Evolutionary conservation across 1,284 basidiomycete genomes (phyloP).

Genomic region (Fomitopsis schrenkii): DNA sequence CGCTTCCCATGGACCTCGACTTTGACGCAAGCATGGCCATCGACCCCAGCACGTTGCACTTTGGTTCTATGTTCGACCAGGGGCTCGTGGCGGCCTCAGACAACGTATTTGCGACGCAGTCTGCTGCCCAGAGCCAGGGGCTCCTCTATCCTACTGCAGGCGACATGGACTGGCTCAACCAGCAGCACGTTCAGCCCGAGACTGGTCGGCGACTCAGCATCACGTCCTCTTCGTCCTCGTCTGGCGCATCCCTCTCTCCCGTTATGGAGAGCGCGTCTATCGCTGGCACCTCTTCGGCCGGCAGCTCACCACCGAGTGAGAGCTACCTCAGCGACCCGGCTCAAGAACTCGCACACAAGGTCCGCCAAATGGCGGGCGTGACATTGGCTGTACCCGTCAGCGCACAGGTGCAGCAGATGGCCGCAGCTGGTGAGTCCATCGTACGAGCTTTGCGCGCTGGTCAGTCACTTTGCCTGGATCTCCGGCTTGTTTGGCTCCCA

Average conservation of each 20-base stretch:
- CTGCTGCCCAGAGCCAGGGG: slow-evolving; percentile 10
- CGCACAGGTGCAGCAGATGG: slow-evolving; percentile 28
- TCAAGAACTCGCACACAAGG: slow-evolving; percentile 51
- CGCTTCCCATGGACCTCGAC: slow-evolving; percentile 48
- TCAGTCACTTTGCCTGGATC: not conserved
- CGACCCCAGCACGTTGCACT: slow-evolving; percentile 60
- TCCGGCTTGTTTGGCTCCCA: not conserved
- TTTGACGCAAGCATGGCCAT: slow-evolving; percentile 47
- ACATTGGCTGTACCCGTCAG: slow-evolving; percentile 55
- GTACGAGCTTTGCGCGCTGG: not conserved
- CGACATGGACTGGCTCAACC: slow-evolving; percentile 12
- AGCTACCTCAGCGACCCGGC: slow-evolving; percentile 36
- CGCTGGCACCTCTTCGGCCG: slow-evolving; percentile 2
- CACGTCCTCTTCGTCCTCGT: slow-evolving; percentile 46
- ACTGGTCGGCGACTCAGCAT: slow-evolving; percentile 36
- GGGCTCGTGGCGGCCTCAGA: slow-evolving; percentile 10
- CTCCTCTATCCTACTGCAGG: slow-evolving; percentile 18
- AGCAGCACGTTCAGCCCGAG: slow-evolving; percentile 14
- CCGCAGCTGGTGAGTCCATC: slow-evolving; percentile 18
- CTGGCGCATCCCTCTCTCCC: slow-evolving; percentile 48
- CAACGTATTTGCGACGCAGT: slow-evolving; percentile 12
- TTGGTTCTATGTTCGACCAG: slow-evolving; percentile 34
- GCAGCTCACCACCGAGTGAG: slow-evolving; percentile 21
- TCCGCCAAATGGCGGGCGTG: slow-evolving; percentile 56
- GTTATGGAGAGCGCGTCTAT: slow-evolving; percentile 30